Percentiles rank a stretch among this genome's conserved stretches.
Conservation (phyloP, 306 rosid species). For the Echinosophora koreensis region DNA sequence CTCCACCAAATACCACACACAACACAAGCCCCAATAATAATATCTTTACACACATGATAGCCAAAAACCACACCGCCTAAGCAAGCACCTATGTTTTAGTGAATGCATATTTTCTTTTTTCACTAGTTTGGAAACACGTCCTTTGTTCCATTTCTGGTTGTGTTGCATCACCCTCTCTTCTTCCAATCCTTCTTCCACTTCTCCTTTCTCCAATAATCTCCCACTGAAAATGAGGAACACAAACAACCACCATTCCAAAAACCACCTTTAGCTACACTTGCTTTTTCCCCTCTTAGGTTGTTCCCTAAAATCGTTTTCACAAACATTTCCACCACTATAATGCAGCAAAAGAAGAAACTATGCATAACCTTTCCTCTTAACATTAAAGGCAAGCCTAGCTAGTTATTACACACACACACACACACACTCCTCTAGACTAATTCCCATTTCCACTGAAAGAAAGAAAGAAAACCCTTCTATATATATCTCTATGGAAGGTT, state of each 20-base stretch:
- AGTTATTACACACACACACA: not conserved
- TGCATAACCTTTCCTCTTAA: slow-evolving; percentile 32
- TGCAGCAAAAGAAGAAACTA: slow-evolving; percentile 40
- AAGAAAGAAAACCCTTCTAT: not conserved
- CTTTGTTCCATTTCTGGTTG: slow-evolving; percentile 47
- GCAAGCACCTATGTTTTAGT: slow-evolving; percentile 4
- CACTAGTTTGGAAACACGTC: slow-evolving; percentile 32
- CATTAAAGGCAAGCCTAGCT: slow-evolving; percentile 51
- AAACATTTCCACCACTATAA: slow-evolving; percentile 33
- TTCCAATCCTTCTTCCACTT: slow-evolving; percentile 30
- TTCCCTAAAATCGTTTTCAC: slow-evolving; percentile 35
- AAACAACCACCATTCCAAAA: slow-evolving; percentile 42
- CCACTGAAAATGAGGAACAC: slow-evolving; percentile 57
- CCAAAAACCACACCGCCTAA: not conserved
- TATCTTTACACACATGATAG: not conserved
- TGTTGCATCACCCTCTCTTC: slow-evolving; percentile 26
- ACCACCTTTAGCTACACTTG: slow-evolving; percentile 43
- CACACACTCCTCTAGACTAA: slow-evolving; percentile 12
- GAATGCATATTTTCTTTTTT: slow-evolving; percentile 1
- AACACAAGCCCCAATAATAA: not conserved
- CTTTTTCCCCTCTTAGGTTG: slow-evolving; percentile 43
- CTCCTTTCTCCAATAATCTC: slow-evolving; percentile 14
- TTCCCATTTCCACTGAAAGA: slow-evolving; percentile 29
- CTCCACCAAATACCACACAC: not conserved
- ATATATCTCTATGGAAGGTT: slow-evolving; percentile 61